A percentile compares a stretch with the other conserved stretches of the same genome.
These are phyloP conservation scores for Venturia asperata DNA, from an alignment of 2,329 filamentous ascomycete genomes.

Conservation along the genomic window DNA sequence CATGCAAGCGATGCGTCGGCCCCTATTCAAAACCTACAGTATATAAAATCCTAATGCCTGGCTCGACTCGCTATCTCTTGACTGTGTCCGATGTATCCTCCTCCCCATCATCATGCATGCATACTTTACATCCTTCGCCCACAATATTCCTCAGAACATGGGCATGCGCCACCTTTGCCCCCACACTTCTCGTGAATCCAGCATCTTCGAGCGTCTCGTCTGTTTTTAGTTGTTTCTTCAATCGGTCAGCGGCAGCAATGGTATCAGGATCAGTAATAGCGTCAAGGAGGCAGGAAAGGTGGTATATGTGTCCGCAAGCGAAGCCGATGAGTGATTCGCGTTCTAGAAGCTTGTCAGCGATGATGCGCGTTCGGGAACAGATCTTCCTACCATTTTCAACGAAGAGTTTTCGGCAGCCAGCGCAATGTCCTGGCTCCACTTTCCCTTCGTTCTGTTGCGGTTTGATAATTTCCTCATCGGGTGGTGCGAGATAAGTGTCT, in stretches of 20 bases:
- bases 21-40: neutral
- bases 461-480: slow-evolving; percentile 21
- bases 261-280: slow-evolving; percentile 37
- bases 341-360: slow-evolving; percentile 36
- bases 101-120: slow-evolving; percentile 27
- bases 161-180: slow-evolving; percentile 81
- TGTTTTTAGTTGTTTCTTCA: slow-evolving; percentile 36
- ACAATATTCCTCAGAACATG: slow-evolving; percentile 67
- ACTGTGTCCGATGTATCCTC: slow-evolving; percentile 3
- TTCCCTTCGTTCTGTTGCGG: slow-evolving; percentile 15
- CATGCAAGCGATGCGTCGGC: neutral
- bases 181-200: slow-evolving; percentile 57
- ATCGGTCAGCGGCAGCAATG: slow-evolving; percentile 35
- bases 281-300: slow-evolving; percentile 63
- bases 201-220: slow-evolving; percentile 37
- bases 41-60: neutral
- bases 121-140: slow-evolving; percentile 57
- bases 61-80: neutral
- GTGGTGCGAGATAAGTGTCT: slow-evolving; percentile 3
- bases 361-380: too few relatives aligned
- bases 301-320: slow-evolving; percentile 75
- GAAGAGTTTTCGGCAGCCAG: slow-evolving; percentile 34
- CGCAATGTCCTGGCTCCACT: slow-evolving; percentile 33
- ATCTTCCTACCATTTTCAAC: slow-evolving; percentile 31
- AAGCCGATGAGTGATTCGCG: slow-evolving; percentile 71